A percentile compares a stretch with the other conserved stretches of the same genome.
These are phyloP conservation scores for Physaria fendleri DNA, from an alignment of 345 rosid species.

Conservation along the genomic window DNA sequence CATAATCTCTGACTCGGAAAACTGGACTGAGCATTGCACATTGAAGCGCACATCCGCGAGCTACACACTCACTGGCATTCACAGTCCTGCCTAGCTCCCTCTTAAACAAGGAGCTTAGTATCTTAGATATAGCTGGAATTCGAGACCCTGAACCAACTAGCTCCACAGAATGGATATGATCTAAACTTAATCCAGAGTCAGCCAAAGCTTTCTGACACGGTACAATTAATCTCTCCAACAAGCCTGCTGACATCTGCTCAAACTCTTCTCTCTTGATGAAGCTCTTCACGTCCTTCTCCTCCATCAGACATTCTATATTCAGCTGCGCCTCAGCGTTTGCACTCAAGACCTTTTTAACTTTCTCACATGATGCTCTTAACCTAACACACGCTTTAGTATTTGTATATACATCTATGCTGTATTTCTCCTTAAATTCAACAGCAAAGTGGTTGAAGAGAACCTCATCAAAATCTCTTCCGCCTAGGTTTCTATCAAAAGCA, in stretches of 20 bases:
- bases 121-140: slow-evolving; percentile 49
- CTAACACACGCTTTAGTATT: slow-evolving; percentile 52
- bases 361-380: slow-evolving; percentile 58
- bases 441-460: slow-evolving; percentile 46
- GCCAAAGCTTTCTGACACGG: slow-evolving; percentile 54
- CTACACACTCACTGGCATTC: slow-evolving; percentile 66
- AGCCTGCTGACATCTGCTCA: slow-evolving; percentile 40
- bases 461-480: slow-evolving; percentile 65
- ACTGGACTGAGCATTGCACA: slow-evolving; percentile 70
- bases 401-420: slow-evolving; percentile 48
- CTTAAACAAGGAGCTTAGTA: slow-evolving; percentile 39
- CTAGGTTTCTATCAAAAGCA: slow-evolving; percentile 47
- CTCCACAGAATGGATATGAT: slow-evolving; percentile 52
- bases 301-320: slow-evolving; percentile 63
- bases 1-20: slow-evolving; percentile 53
- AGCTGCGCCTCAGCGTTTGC: slow-evolving; percentile 65
- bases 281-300: slow-evolving; percentile 63
- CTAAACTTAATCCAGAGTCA: slow-evolving; percentile 46
- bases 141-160: slow-evolving; percentile 70
- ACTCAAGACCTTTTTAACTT: slow-evolving; percentile 62
- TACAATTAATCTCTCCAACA: slow-evolving; percentile 45
- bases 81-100: slow-evolving; percentile 59
- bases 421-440: slow-evolving; percentile 45
- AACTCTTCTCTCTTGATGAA: slow-evolving; percentile 63
- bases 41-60: slow-evolving; percentile 68